Percentiles rank a stretch among this genome's conserved stretches.
These are phyloP conservation scores for Ceratobasidium sp. DNA, from an alignment of 1,284 basidiomycete genomes.

Conservation along the genomic window DNA sequence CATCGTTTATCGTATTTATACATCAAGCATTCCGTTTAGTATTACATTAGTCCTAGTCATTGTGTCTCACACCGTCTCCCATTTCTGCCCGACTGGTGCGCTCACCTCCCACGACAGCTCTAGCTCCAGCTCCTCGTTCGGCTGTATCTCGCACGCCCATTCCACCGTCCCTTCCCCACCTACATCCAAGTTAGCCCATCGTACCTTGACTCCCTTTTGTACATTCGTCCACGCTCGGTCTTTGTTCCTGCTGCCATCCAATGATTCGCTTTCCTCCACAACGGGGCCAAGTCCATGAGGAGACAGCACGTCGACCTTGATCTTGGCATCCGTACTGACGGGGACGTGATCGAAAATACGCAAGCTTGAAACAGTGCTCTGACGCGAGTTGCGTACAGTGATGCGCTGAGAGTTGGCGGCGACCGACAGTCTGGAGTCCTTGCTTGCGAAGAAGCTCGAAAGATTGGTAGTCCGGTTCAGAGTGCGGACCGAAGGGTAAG, in stretches of 20 bases:
- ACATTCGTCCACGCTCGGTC: no score
- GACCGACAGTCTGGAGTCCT: constrained; percentile 42
- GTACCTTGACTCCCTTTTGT: constrained; percentile 44
- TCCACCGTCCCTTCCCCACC: constrained; percentile 49
- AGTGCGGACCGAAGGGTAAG: constrained; percentile 45
- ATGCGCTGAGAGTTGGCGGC: no score
- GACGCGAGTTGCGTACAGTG: constrained; percentile 50
- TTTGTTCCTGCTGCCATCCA: constrained; percentile 33
- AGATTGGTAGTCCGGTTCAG: constrained; percentile 42
- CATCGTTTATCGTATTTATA: not conserved
- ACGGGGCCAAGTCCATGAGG: constrained; percentile 47
- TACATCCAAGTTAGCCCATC: constrained; percentile 30
- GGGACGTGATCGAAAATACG: constrained; percentile 51
- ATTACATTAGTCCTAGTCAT: not conserved
- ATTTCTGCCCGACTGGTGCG: constrained; percentile 44
- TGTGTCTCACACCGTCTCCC: constrained; percentile 27
- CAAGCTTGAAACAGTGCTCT: constrained; percentile 42
- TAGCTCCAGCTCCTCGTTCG: constrained; percentile 42
- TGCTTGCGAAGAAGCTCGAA: constrained; percentile 28
- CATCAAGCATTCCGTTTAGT: not conserved
- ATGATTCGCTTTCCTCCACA: constrained; percentile 1
- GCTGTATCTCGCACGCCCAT: constrained; percentile 46
- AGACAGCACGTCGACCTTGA: constrained; percentile 49
- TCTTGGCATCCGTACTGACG: no score
- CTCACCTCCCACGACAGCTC: constrained; percentile 48